These are phyloP conservation scores for Candida qinlingensis DNA, from an alignment of 805 yeast genomes.

Conservation along the genomic window DNA sequence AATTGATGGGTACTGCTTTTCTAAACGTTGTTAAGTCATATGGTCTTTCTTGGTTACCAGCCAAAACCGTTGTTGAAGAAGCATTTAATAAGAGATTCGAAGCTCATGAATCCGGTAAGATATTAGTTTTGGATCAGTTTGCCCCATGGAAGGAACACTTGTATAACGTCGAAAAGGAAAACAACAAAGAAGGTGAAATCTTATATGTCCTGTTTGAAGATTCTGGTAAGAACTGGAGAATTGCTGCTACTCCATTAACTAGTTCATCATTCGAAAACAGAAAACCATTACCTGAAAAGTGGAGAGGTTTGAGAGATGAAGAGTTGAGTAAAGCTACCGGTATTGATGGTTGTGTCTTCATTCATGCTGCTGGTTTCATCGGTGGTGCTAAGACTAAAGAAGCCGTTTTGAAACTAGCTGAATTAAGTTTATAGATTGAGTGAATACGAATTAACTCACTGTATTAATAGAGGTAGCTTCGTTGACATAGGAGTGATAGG, in stretches of 20 bases:
- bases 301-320: slow-evolving; percentile 96
- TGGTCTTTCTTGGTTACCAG: slow-evolving; percentile 90
- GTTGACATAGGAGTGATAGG: too few species aligned
- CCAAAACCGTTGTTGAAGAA: slow-evolving; percentile 67
- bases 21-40: slow-evolving; percentile 57
- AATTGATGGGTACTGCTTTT: slow-evolving; percentile 80
- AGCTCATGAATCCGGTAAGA: slow-evolving; percentile 65
- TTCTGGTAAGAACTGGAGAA: slow-evolving; percentile 69
- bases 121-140: slow-evolving; percentile 66
- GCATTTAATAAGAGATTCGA: slow-evolving; percentile 58
- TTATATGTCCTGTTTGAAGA: slow-evolving; percentile 80
- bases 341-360: slow-evolving; percentile 82
- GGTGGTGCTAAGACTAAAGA: slow-evolving; percentile 87
- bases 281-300: slow-evolving; percentile 78
- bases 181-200: slow-evolving; percentile 48
- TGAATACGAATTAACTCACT: too few species aligned
- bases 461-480: too few species aligned
- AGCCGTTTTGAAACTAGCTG: slow-evolving; percentile 73
- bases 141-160: slow-evolving; percentile 97
- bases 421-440: slow-evolving; percentile 28
- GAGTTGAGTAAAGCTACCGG: slow-evolving; percentile 68
- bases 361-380: slow-evolving; percentile 96
- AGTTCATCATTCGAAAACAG: slow-evolving; percentile 79
- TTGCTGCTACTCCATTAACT: slow-evolving; percentile 86
- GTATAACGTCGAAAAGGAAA: slow-evolving; percentile 61